phyloP scores from a whole-genome alignment of 78 protist species.

The Capsaspora owczarzaki region DNA sequence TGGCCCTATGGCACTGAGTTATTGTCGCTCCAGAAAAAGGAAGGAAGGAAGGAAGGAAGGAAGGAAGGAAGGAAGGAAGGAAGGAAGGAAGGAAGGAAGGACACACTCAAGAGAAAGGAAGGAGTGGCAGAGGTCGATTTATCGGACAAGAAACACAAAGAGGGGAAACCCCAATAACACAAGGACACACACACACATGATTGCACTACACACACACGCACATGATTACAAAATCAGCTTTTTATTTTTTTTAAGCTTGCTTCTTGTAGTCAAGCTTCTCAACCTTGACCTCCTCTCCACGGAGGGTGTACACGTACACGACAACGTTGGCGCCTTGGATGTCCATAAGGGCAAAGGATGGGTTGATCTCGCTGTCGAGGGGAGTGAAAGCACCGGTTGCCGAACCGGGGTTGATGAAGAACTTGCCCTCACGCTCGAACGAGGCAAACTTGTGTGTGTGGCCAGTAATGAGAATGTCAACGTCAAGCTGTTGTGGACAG shows the following conservation, averaged over 20 bases:
- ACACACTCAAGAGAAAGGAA: too few relatives aligned
- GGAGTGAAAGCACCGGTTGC: slow-evolving; percentile 91
- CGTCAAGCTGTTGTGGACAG: slow-evolving; percentile 62
- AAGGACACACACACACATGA: too few relatives aligned
- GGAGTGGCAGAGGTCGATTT: too few relatives aligned
- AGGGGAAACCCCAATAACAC: too few relatives aligned
- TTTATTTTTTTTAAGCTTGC: not conserved
- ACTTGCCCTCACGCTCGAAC: slow-evolving; percentile 61
- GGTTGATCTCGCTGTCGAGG: slow-evolving; percentile 64
- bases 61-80: too few relatives aligned
- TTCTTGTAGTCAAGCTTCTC: slow-evolving; percentile 23
- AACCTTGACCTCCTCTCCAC: slow-evolving; percentile 66
- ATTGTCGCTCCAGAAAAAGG: too few relatives aligned
- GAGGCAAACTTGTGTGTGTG: slow-evolving; percentile 82
- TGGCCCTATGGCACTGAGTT: too few relatives aligned
- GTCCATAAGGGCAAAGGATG: slow-evolving; percentile 93
- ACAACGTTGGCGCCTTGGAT: slow-evolving; percentile 62
- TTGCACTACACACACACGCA: too few relatives aligned
- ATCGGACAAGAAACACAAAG: too few relatives aligned
- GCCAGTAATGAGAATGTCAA: slow-evolving; percentile 89
- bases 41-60: too few relatives aligned
- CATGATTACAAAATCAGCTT: too few relatives aligned
- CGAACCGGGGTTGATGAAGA: slow-evolving; percentile 96
- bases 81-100: too few relatives aligned
- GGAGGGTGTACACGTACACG: slow-evolving; percentile 49